Base-by-base conservation (phyloP, 768 basidiomycete genomes). In the Melanogaster broomeanus region DNA sequence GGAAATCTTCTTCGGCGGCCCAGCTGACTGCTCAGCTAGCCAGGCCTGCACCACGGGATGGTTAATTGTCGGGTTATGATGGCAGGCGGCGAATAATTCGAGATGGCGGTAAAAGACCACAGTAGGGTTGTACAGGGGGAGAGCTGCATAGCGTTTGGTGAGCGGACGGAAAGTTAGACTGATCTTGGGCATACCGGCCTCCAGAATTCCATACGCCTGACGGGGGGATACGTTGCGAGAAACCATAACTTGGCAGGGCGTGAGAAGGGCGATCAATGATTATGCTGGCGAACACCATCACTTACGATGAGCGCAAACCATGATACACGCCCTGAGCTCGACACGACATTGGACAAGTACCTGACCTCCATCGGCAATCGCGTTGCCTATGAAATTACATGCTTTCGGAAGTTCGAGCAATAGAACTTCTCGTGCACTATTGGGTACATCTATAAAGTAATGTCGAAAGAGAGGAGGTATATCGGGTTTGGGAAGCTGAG, bases 91-190 rank as follows among this genome's bases (percentile, higher is more conserved):
- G 50, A 79, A 82, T 15, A 78, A 39, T 43, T 79, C 74, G 4
- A 84, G 71, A 42, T 77, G 75, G 3, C 71, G 73, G 18, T 64
- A 74, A 61, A 84, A 81, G 43, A 67, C 66, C 25, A 62, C 54
- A 0, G 81, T 80, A 13, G 75, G 72, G 52, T 78, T 76, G 63
- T 82, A 84, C 3, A 84, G 69, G 5, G 83, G 82, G 9, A 84
- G 70, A 9, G 73, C 82, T 80, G 48, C 12, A 38, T 27, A 21
- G 21, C 5, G 6, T 39, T 63, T 39, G 41, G 19, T 13, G 37
- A 16, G 52, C 15, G 16, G 16, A 13, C 15, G 8, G 2, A 19
- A 15, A 24, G 31, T 4, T 1, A 13, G 24, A 51, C 22, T 15
- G 9, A 8, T 8, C 0, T 30, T 27, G 7, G 19, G 62, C 68